Conservation (phyloP, 2,329 filamentous ascomycete species). For the Colletotrichum scovillei region DNA sequence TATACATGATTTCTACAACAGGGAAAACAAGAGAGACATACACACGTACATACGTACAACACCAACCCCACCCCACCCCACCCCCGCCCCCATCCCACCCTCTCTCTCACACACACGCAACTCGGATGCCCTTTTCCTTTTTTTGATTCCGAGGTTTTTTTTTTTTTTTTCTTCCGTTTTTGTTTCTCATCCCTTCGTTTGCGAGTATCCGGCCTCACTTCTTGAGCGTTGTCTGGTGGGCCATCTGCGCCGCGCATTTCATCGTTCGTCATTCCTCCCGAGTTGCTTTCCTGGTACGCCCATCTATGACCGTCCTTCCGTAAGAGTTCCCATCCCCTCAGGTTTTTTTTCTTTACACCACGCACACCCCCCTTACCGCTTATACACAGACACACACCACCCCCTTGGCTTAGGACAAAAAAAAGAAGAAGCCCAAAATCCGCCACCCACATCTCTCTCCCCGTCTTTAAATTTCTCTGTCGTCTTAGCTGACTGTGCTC, state of each 20-base stretch:
- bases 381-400: neutral
- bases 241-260: neutral
- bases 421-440: neutral
- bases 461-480: neutral
- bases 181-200: constrained; percentile 30
- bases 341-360: neutral
- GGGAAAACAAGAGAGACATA: constrained; percentile 11
- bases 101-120: neutral
- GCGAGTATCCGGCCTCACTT: constrained; percentile 32
- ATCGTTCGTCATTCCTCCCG: constrained; percentile 2
- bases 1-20: constrained; percentile 35
- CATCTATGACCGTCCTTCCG: constrained; percentile 26
- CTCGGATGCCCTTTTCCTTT: neutral
- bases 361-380: neutral
- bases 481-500: neutral
- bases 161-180: neutral
- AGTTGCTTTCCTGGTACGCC: constrained; percentile 17
- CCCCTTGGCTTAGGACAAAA: neutral
- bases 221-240: neutral
- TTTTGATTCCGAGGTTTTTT: neutral
- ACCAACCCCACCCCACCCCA: no score
- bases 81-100: neutral
- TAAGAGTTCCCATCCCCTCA: neutral
- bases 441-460: neutral
- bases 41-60: neutral